A percentile compares a stretch with the other conserved stretches of the same genome.
Evolutionary conservation across 176 grass and related monocot species (phyloP).

Genomic region (Oryza australiensis): DNA sequence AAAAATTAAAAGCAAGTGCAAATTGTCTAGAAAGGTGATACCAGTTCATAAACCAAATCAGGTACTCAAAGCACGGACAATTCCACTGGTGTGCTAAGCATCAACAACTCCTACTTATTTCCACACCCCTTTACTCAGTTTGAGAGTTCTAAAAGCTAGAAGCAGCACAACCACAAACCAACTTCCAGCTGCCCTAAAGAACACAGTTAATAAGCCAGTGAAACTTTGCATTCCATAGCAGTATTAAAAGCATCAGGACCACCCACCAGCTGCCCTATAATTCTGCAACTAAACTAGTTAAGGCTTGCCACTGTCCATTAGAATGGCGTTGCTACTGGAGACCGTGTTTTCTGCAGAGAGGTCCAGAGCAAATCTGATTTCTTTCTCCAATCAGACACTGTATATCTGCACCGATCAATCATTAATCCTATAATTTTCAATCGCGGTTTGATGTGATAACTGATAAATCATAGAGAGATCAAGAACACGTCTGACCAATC

Average conservation of each 20-base stretch:
- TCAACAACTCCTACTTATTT: conserved; percentile 14
- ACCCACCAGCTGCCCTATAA: conserved; percentile 49
- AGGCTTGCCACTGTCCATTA: conserved; percentile 37
- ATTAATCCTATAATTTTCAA: neutral
- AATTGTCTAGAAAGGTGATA: conserved; percentile 24
- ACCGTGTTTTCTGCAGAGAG: neutral
- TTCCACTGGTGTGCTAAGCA: conserved; percentile 16
- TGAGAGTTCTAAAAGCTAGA: conserved; percentile 16
- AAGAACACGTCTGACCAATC: conserved; percentile 32
- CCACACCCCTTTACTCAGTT: conserved; percentile 24
- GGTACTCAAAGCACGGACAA: conserved; percentile 30
- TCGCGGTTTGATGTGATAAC: conserved; percentile 13
- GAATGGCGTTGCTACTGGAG: conserved; percentile 21
- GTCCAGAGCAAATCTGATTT: neutral
- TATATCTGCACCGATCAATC: conserved; percentile 23
- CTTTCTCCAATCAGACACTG: neutral
- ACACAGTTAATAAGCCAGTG: conserved; percentile 25
- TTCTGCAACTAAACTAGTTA: conserved; percentile 39
- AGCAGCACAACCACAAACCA: conserved; percentile 18
- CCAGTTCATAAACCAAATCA: conserved; percentile 37
- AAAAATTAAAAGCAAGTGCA: neutral
- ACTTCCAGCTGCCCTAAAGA: conserved; percentile 34
- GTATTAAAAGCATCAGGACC: conserved; percentile 44
- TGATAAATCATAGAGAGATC: neutral
- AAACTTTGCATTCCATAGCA: conserved; percentile 28